phyloP scores from a whole-genome alignment of 2,329 filamentous ascomycete species.

The Sclerotinia trifoliorum region DNA sequence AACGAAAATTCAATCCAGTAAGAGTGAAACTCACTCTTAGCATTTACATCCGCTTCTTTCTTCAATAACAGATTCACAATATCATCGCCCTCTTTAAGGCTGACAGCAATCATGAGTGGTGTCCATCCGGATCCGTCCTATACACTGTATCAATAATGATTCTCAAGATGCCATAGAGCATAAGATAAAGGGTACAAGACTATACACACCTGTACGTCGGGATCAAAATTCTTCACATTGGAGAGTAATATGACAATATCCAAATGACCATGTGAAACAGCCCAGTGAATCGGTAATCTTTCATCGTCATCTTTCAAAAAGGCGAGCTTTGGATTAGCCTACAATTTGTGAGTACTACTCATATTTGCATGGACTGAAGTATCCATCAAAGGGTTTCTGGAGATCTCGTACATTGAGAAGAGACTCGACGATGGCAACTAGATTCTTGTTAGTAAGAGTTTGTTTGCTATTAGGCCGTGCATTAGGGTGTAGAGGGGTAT shows the following conservation, averaged over 20 bases:
- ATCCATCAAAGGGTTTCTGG: background rate
- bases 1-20: background rate
- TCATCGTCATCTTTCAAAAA: slow-evolving; percentile 76
- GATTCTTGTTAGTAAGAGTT: slow-evolving; percentile 32
- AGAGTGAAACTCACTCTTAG: slow-evolving; percentile 56
- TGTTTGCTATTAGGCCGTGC: slow-evolving; percentile 1
- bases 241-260: slow-evolving; percentile 73
- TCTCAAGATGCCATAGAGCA: background rate
- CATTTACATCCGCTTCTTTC: slow-evolving; percentile 70
- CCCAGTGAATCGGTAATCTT: slow-evolving; percentile 92
- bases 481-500: slow-evolving; percentile 11
- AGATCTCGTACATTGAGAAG: slow-evolving; percentile 60
- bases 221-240: slow-evolving; percentile 71
- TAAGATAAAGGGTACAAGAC: background rate
- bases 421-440: slow-evolving; percentile 71
- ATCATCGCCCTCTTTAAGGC: slow-evolving; percentile 68
- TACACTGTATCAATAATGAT: background rate
- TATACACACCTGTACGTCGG: slow-evolving; percentile 67
- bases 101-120: slow-evolving; percentile 77
- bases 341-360: slow-evolving; percentile 21
- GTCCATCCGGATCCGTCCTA: slow-evolving; percentile 80
- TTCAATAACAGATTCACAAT: slow-evolving; percentile 66
- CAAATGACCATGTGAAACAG: slow-evolving; percentile 75
- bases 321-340: slow-evolving; percentile 80
- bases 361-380: background rate